Conservation (phyloP, 1,139 yeast species). For the Torulaspora pretoriensis region DNA sequence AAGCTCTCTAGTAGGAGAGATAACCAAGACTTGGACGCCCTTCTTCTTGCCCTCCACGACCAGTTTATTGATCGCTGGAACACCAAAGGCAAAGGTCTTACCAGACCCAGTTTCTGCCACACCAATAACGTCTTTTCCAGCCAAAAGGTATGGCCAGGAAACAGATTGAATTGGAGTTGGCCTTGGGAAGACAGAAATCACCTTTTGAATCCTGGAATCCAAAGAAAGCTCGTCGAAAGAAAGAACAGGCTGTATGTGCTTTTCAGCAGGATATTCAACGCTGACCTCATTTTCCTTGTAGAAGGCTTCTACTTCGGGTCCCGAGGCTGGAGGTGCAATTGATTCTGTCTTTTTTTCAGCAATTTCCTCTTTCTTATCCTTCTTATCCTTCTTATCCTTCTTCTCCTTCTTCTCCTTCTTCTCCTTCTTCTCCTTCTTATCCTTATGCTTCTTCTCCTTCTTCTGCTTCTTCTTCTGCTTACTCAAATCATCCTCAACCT, state of each 20-base stretch:
- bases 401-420: slow-evolving; percentile 35
- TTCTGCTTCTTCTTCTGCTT: slow-evolving; percentile 34
- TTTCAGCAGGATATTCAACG: slow-evolving; percentile 62
- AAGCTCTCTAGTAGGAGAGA: slow-evolving; percentile 96
- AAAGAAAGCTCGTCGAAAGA: slow-evolving; percentile 61
- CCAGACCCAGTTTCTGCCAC: slow-evolving; percentile 99
- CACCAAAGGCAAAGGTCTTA: slow-evolving; percentile 95
- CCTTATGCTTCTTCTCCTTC: slow-evolving; percentile 41
- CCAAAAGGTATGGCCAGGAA: slow-evolving; percentile 88
- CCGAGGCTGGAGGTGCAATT: slow-evolving; percentile 40
- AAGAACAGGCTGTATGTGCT: slow-evolving; percentile 62
- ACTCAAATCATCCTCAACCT: slow-evolving; percentile 43
- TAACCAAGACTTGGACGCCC: slow-evolving; percentile 72
- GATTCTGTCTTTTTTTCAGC: slow-evolving; percentile 18
- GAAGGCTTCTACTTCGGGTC: slow-evolving; percentile 57
- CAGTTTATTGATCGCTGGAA: slow-evolving; percentile 85
- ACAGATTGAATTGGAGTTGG: slow-evolving; percentile 98
- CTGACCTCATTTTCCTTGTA: slow-evolving; percentile 69
- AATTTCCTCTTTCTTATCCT: slow-evolving; percentile 17
- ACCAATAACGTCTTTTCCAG: slow-evolving; percentile 85
- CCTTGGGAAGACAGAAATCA: slow-evolving; percentile 65
- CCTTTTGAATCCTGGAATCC: slow-evolving; percentile 51
- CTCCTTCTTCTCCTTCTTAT: slow-evolving; percentile 37
- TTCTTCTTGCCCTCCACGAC: slow-evolving; percentile 35
- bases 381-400: slow-evolving; percentile 31